Base-by-base conservation (phyloP, 2,329 filamentous ascomycete species). In the Ophiostoma perfectum region DNA sequence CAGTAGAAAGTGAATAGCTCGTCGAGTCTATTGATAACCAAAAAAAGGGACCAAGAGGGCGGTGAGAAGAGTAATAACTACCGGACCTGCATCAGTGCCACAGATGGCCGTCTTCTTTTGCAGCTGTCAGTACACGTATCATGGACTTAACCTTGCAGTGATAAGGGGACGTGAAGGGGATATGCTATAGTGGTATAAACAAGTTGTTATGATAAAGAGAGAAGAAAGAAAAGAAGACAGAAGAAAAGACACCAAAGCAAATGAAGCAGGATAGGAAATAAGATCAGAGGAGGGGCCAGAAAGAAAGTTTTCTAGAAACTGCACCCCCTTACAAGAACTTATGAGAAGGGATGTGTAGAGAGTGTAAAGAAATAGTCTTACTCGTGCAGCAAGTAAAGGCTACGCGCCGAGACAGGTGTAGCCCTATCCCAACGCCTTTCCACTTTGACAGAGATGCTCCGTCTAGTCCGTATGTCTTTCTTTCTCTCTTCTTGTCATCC, bases 321-420 rank as follows among this genome's bases (percentile, higher is more conserved):
- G 60, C 47, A 47, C 18, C n/a, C 39, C 38, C 39, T 47, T 58
- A 5, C 18, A 55, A 27, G 38, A 42, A 45, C 14, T 36, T 27
- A 36, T 38, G 16, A 41, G 44, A 8, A 27, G 62, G 44, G 38
- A n/a, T 18, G 47, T 18, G 18, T 11, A 9, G 18, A 27, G 18
- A 14, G n/a, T 12, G 5, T 18, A 58, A 64, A 38, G 39, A 45
- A 45, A 39, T 45, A n/a, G 16, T 38, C 39, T 47, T 5, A 64
- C n/a, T 16, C 36, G 63, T 39, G 38, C n/a, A 66, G 38, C 7
- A 44, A 49, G 52, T 38, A 64, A 42, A 2, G 52, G 36, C 70
- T 67, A 70, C 68, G 67, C 70, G 70, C 66, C 68, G 69, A 66
- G 60, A 67, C n/a, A 66, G 63, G 49, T 49, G 64, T 65, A 67